Evolutionary conservation across 768 basidiomycete genomes (phyloP), one percentile per base, ranked within the genome.

Genomic region (Hemileccinum rubropunctum): DNA sequence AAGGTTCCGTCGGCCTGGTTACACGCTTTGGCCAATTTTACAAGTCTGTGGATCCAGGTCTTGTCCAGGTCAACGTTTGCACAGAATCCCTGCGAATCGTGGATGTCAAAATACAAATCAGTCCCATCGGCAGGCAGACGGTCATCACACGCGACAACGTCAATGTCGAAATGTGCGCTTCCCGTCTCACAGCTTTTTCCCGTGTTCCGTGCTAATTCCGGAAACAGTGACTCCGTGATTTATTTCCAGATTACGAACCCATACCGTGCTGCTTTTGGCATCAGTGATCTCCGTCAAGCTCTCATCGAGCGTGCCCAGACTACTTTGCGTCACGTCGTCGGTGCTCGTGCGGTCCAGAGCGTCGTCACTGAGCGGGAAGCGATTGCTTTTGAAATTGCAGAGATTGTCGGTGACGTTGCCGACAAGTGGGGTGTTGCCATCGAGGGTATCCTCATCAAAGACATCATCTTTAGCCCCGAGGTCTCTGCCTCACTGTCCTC

Each of bases 371-470:
- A 98, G 72, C 91, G 95, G 53, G 95, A 98, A 62, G 93, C 88
- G 36, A 93, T 97, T 56, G 95, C 95, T 10, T 86, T 88, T 62
- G 95, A 98, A 71, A 97, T 98, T 54, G 95, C 93, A 46, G 91
- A 95, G 69, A 94, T 97, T 50, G 92, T 98, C 27, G 89, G 87
- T 23, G 88, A 93, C 67, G 80, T 93, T 38, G 89, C 90, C 14
- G 91, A 91, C 72, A 91, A 91, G 67, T 98, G 95, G 95, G 95
- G 95, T 67, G 95, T 98, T 37, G 78, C 88, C 26, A 95, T 98
- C 67, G 95, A 98, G 68, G 90, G 91, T 45, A 95, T 98, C 72
- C 83, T 97, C 65, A 90, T 91, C 76, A 91, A 91, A 73, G 91
- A 92, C 67, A 91, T 94, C 71, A 87, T 94, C 71, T 97, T 98